phyloP scores from a whole-genome alignment of 2,329 filamentous ascomycete species.

The Neurospora crassa region DNA sequence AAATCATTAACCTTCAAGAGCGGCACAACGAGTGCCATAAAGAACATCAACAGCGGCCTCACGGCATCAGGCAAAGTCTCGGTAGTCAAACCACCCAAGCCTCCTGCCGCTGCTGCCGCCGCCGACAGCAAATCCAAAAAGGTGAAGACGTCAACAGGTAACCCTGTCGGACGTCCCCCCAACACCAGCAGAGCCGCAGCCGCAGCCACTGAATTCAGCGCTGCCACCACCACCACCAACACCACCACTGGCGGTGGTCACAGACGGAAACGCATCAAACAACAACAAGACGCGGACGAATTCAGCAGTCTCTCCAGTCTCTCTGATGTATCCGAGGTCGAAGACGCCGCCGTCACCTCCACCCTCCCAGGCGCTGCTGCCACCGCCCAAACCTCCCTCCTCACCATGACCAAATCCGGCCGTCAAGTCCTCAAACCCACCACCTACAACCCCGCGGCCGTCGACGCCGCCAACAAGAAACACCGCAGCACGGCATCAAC shows the following conservation, averaged over 20 bases:
- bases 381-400: conserved; percentile 22
- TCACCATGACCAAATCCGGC: conserved; percentile 66
- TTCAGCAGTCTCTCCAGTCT: conserved; percentile 15
- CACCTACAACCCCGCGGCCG: conserved; percentile 49
- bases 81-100: conserved; percentile 1
- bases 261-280: conserved; percentile 28
- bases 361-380: neutral
- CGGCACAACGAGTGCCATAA: conserved; percentile 18
- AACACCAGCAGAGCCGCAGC: neutral
- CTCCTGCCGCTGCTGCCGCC: neutral
- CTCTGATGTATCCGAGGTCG: conserved; percentile 22
- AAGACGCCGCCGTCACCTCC: conserved; percentile 6
- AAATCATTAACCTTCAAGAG: neutral
- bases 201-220: neutral
- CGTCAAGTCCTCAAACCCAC: conserved; percentile 60
- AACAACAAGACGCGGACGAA: conserved; percentile 13
- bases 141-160: conserved; percentile 9
- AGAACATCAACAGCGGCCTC: conserved; percentile 19
- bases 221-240: conserved; percentile 11
- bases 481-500: conserved; percentile 22
- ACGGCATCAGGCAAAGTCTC: conserved; percentile 10
- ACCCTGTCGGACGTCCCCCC: neutral
- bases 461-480: conserved; percentile 27
- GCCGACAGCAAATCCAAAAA: conserved; percentile 17
- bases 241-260: conserved; percentile 11